A percentile compares a stretch with the other conserved stretches of the same genome.
Conservation (phyloP, 1,139 yeast genomes). For the Yamadazyma triangularis region DNA sequence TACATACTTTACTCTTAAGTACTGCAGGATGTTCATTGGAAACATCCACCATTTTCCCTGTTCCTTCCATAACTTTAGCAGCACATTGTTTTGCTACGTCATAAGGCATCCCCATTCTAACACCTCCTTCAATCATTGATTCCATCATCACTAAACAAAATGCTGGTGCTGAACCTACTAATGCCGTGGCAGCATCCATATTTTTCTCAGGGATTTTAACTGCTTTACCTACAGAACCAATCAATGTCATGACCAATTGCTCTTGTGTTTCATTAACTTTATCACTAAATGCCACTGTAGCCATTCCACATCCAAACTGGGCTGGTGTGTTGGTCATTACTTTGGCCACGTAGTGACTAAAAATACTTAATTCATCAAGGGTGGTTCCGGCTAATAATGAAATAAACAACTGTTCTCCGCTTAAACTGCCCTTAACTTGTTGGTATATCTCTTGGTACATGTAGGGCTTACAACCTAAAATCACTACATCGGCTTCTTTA, state of each 20-base stretch:
- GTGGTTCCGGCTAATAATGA: slow-evolving; percentile 94
- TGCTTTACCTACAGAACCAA: slow-evolving; percentile 65
- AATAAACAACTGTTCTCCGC: slow-evolving; percentile 60
- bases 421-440: slow-evolving; percentile 36
- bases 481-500: slow-evolving; percentile 58
- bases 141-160: slow-evolving; percentile 87
- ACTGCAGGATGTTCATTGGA: slow-evolving; percentile 93
- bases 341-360: slow-evolving; percentile 63
- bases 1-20: slow-evolving; percentile 82
- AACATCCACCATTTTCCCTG: slow-evolving; percentile 85
- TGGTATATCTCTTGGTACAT: slow-evolving; percentile 59
- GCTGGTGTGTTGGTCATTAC: slow-evolving; percentile 99
- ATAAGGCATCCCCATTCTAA: slow-evolving; percentile 89
- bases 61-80: slow-evolving; percentile 94
- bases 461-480: slow-evolving; percentile 86
- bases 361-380: slow-evolving; percentile 56
- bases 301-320: slow-evolving; percentile 87
- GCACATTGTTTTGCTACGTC: slow-evolving; percentile 83
- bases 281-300: slow-evolving; percentile 71
- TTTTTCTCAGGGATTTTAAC: slow-evolving; percentile 79
- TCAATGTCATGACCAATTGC: slow-evolving; percentile 52
- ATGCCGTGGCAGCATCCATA: slow-evolving; percentile 94
- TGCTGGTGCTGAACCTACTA: slow-evolving; percentile 97
- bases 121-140: slow-evolving; percentile 90
- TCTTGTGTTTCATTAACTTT: slow-evolving; percentile 45